Base-by-base conservation (phyloP, 495 filamentous ascomycete genomes). In the Talaromyces ruber region DNA sequence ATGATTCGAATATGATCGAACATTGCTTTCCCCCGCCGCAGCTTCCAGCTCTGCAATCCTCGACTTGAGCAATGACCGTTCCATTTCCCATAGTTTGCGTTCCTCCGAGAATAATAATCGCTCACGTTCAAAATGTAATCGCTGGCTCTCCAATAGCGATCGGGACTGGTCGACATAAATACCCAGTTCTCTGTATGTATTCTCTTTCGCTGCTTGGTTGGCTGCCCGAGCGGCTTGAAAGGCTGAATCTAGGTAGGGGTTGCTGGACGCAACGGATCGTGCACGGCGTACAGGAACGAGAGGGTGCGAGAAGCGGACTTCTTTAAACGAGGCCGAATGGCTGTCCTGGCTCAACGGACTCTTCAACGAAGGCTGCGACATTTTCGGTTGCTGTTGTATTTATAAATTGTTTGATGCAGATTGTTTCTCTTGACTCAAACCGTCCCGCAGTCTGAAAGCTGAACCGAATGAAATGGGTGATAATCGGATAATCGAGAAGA, bases 261-360 rank as follows among this genome's bases (percentile, higher is more conserved):
- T 68, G 58, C 63, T 67, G 58, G 67, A 69, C 2, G 76, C 71
- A 18, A 79, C 69, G 8, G 78, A 78, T 59, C 70, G 71, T 28
- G 76, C 65, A 43, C 76, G 76, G 55, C 76, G 74, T 9, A 74
- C 53, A 4, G 74, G 76, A 11, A 76, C 71, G 50, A 73, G 64
- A 14, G 74, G 74, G 6, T 77, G 78, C 28, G 78, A 81, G 63
- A 78, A 78, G 63, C 75, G 76, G 28, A 81, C 78, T 62, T 79
- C 78, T 69, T 80, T 79, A 68, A 78, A 77, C 2, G 60, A 26
- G 51, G 26, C 26, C 1, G 54, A 26, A 30, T 14, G 57, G n/a
- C 2, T 9, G 11, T 58, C 28, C 24, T 47, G 43, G 18, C 43
- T 47, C 43, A 16, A 8, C 8, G 37, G 30, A 59, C 37, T 39